Conservation (phyloP, 495 filamentous ascomycete species). For the Lasiosphaeris hirsuta region DNA sequence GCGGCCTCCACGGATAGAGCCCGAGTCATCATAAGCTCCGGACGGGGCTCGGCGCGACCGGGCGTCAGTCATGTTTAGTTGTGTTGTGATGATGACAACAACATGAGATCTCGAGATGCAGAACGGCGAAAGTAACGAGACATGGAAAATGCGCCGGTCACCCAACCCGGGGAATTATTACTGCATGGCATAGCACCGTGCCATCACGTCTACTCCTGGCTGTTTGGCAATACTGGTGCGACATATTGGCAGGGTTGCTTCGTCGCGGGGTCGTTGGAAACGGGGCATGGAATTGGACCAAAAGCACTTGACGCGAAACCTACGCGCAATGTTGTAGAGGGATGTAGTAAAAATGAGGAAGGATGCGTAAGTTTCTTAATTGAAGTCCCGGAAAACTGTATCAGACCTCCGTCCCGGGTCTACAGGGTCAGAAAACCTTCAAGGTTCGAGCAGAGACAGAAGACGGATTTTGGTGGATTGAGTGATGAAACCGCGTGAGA, state of each 20-base stretch:
- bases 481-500: too few species aligned
- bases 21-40: conserved; percentile 14
- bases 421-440: too few species aligned
- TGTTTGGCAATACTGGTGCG: conserved; percentile 9
- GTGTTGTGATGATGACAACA: not conserved
- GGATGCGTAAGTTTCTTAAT: too few species aligned
- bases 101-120: not conserved
- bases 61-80: not conserved
- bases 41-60: conserved; percentile 17
- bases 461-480: too few species aligned
- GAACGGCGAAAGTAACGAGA: not conserved
- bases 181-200: not conserved
- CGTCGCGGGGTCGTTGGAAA: not conserved
- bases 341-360: too few species aligned
- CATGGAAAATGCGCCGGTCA: not conserved
- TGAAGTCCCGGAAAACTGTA: too few species aligned
- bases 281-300: not conserved
- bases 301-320: too few species aligned
- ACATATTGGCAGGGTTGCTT: conserved; percentile 18
- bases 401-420: too few species aligned
- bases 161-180: not conserved
- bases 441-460: too few species aligned
- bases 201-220: not conserved
- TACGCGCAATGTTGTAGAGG: too few species aligned
- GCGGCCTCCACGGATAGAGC: conserved; percentile 6